These are phyloP conservation scores for Eimeria mitis DNA, from an alignment of 169 alveolate genomes.

Conservation along the genomic window DNA sequence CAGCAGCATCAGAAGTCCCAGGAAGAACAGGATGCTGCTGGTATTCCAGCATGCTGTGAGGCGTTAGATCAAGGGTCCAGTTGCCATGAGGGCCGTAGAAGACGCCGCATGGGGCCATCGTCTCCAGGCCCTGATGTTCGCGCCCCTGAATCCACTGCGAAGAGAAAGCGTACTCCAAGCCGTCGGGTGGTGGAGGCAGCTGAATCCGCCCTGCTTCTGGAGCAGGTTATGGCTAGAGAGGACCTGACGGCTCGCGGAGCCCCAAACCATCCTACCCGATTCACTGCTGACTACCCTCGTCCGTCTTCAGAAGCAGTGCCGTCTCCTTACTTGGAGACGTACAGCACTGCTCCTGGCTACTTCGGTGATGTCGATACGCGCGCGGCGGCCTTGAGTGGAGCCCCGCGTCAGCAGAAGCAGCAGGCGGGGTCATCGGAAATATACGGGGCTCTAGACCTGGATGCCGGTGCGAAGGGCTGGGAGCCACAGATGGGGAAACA, in stretches of 20 bases:
- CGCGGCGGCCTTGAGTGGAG: conserved; percentile 30
- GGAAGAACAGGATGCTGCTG: neutral
- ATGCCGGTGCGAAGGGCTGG: neutral
- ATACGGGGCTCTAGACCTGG: neutral
- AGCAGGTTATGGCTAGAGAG: conserved; percentile 61
- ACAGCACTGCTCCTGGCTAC: neutral
- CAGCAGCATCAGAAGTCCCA: conserved; percentile 11
- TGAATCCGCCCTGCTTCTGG: conserved; percentile 66
- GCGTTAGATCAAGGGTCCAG: conserved; percentile 16
- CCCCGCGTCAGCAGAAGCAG: conserved; percentile 35
- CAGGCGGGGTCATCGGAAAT: neutral
- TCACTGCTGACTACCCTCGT: conserved; percentile 1
- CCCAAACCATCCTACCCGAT: neutral
- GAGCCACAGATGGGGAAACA: conserved; percentile 1
- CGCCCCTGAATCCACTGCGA: conserved; percentile 47
- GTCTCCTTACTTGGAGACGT: neutral
- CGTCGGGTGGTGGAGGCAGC: conserved; percentile 77
- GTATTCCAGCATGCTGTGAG: neutral
- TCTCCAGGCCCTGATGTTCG: conserved; percentile 2
- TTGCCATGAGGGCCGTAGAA: conserved; percentile 16
- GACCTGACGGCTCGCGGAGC: conserved; percentile 10
- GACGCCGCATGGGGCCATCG: conserved; percentile 30
- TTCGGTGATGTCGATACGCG: neutral
- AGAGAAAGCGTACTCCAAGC: conserved; percentile 71
- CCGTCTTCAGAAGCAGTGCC: neutral